Conservation (phyloP, 208 protist genomes). For the Sergeia podlipaevii region DNA sequence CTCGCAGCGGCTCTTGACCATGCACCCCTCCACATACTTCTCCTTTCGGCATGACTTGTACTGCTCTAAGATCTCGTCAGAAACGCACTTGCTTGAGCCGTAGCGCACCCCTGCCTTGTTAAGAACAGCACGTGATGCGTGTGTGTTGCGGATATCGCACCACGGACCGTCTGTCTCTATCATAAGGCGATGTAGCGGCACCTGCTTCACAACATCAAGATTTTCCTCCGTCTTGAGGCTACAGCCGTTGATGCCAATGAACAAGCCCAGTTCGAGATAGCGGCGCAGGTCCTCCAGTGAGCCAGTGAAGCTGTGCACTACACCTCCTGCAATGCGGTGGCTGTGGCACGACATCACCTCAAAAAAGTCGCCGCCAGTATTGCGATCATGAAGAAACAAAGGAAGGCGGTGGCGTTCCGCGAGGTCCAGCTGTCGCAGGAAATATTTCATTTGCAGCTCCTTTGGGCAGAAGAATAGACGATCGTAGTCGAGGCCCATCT, state of each 20-base stretch:
- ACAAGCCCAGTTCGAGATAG: constrained; percentile 81
- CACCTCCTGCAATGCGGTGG: constrained; percentile 53
- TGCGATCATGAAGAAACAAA: constrained; percentile 93
- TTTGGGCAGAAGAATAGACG: constrained; percentile 89
- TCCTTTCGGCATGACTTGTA: constrained; percentile 59
- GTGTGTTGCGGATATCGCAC: constrained; percentile 92
- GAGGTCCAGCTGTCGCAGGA: constrained; percentile 78
- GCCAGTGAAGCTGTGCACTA: constrained; percentile 96
- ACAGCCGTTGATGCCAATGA: constrained; percentile 95
- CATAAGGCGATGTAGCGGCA: constrained; percentile 88
- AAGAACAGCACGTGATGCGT: constrained; percentile 65
- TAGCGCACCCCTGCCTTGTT: constrained; percentile 4
- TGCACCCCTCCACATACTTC: constrained; percentile 51
- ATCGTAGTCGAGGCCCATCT: constrained; percentile 94
- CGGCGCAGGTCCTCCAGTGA: constrained; percentile 62
- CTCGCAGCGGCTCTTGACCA: constrained; percentile 72
- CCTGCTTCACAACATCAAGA: constrained; percentile 60
- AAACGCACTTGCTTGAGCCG: constrained; percentile 14
- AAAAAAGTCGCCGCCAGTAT: constrained; percentile 85
- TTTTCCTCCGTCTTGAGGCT: constrained; percentile 93
- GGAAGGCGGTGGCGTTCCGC: constrained; percentile 78
- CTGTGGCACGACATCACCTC: constrained; percentile 42
- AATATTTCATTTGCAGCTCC: constrained; percentile 85
- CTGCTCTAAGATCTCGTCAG: constrained; percentile 26
- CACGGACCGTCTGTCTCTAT: constrained; percentile 96